phyloP scores from a whole-genome alignment of 202 grass and related monocot species.

The Cymbopogon flexuosus region DNA sequence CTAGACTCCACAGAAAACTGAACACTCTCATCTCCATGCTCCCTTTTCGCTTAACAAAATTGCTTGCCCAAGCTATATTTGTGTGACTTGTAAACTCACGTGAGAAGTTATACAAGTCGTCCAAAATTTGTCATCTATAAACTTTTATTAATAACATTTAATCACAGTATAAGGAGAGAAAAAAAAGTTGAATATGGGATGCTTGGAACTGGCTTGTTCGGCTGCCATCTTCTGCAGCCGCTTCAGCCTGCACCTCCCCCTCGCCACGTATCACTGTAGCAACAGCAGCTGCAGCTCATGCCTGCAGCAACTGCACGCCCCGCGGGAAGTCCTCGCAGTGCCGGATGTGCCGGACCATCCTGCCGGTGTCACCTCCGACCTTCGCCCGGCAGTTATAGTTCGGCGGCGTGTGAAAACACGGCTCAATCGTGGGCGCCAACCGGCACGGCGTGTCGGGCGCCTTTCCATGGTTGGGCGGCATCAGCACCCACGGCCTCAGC shows the following conservation, averaged over 20 bases:
- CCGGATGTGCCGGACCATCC: conserved; percentile 6
- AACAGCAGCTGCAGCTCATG: background rate
- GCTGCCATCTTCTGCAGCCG: too few relatives aligned
- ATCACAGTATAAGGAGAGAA: background rate
- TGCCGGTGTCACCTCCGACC: conserved; percentile 9
- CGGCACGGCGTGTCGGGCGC: conserved; percentile 31
- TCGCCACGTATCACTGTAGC: too few relatives aligned
- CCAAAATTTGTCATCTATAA: background rate
- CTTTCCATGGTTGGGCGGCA: conserved; percentile 3
- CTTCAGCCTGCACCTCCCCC: too few relatives aligned
- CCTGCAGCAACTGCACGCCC: conserved; percentile 43
- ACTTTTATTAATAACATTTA: background rate
- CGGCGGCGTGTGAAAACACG: conserved; percentile 36
- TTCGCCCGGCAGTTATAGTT: conserved; percentile 35
- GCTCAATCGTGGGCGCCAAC: conserved; percentile 34
- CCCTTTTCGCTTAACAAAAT: background rate
- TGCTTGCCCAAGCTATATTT: background rate
- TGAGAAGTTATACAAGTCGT: background rate
- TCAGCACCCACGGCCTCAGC: conserved; percentile 43
- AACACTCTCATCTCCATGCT: background rate
- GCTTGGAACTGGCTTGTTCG: background rate
- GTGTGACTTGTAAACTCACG: background rate
- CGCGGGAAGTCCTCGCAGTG: conserved; percentile 28
- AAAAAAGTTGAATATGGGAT: background rate
- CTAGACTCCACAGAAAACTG: background rate